These are phyloP conservation scores for Aspergillus sclerotiicarbonarius DNA, from an alignment of 495 filamentous ascomycete species.

Conservation along the genomic window DNA sequence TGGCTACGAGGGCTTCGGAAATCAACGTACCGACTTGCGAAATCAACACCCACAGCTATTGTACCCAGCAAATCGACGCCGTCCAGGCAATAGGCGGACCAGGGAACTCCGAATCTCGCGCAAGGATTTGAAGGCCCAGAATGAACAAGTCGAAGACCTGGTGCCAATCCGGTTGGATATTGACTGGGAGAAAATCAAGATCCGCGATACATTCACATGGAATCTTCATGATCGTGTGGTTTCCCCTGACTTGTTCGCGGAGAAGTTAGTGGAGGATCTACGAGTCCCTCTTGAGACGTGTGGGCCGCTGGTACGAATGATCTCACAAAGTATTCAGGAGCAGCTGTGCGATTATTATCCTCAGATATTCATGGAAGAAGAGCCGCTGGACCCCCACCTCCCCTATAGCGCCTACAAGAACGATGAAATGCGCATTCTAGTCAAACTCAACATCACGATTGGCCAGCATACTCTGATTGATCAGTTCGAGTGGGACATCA, in stretches of 20 bases:
- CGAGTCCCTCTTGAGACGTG: slow-evolving; percentile 67
- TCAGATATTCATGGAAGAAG: slow-evolving; percentile 83
- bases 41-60: slow-evolving; percentile 57
- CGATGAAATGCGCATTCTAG: slow-evolving; percentile 93
- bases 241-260: slow-evolving; percentile 74
- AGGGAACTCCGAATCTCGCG: slow-evolving; percentile 66
- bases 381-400: slow-evolving; percentile 81
- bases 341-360: slow-evolving; percentile 93
- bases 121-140: slow-evolving; percentile 77
- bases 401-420: slow-evolving; percentile 96
- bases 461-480: slow-evolving; percentile 91
- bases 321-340: slow-evolving; percentile 77
- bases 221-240: slow-evolving; percentile 90
- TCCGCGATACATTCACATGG: slow-evolving; percentile 98
- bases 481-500: slow-evolving; percentile 99
- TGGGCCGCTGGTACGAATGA: slow-evolving; percentile 66
- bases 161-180: slow-evolving; percentile 90
- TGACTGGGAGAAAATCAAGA: slow-evolving; percentile 91
- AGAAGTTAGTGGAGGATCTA: slow-evolving; percentile 89
- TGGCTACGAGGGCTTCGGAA: slow-evolving; percentile 89
- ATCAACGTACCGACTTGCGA: slow-evolving; percentile 68
- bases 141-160: slow-evolving; percentile 84
- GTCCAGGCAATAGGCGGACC: slow-evolving; percentile 71
- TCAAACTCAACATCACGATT: slow-evolving; percentile 97
- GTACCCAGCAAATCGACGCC: slow-evolving; percentile 71